Evolutionary conservation across 306 rosid genomes (phyloP).

Genomic region (cucumber (Cucumis sativus)): Cucumber_9930_V3 NC_026656.2:4227001-4227500

Average conservation of each 20-base stretch:
- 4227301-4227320: constrained; percentile 91
- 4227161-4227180: constrained; percentile 51
- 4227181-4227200: constrained; percentile 70
- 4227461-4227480: constrained; percentile 63
- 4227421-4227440: constrained; percentile 62
- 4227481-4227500: constrained; percentile 29
- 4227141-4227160: constrained; percentile 79
- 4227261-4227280: constrained; percentile 15
- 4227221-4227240: constrained; percentile 61
- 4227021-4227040: constrained; percentile 61
- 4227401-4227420: constrained; percentile 49
- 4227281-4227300: constrained; percentile 58
- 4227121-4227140: constrained; percentile 59
- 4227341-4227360: constrained; percentile 84
- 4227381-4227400: constrained; percentile 35
- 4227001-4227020: constrained; percentile 64
- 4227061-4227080: constrained; percentile 59
- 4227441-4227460: constrained; percentile 59
- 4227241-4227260: constrained; percentile 64
- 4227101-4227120: constrained; percentile 80
- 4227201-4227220: constrained; percentile 71
- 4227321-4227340: constrained; percentile 94
- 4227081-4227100: constrained; percentile 77
- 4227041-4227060: constrained; percentile 37
- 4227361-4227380: constrained; percentile 70